Percentiles rank a stretch among this genome's conserved stretches.
Evolutionary conservation across 2,329 filamentous ascomycete species (phyloP).

Genomic region (Cytospora mali): DNA sequence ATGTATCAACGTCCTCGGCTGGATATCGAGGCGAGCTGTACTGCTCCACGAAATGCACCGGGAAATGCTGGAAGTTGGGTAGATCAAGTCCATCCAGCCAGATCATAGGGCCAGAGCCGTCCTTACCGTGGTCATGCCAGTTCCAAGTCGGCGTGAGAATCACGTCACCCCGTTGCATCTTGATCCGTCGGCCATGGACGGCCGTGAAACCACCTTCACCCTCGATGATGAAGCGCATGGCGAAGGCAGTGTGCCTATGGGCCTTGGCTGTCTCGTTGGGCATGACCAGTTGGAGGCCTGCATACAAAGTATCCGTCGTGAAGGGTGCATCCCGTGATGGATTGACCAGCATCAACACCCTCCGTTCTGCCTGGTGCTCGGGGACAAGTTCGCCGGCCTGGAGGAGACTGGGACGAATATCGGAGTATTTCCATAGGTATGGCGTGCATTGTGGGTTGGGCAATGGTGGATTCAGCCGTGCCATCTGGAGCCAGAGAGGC

Average conservation of each 20-base stretch:
- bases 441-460: constrained; percentile 47
- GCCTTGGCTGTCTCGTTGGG: constrained; percentile 55
- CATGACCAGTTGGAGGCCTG: constrained; percentile 56
- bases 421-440: constrained; percentile 38
- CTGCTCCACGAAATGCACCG: constrained; percentile 56
- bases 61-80: constrained; percentile 52
- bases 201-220: constrained; percentile 57
- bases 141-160: constrained; percentile 59
- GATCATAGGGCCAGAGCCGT: constrained; percentile 55
- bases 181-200: constrained; percentile 51
- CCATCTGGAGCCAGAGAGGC: constrained; percentile 51
- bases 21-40: constrained; percentile 47
- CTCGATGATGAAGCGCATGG: constrained; percentile 58
- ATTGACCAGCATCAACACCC: constrained; percentile 48
- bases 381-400: constrained; percentile 25
- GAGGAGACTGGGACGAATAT: constrained; percentile 38
- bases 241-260: constrained; percentile 57
- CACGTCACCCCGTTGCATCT: constrained; percentile 54
- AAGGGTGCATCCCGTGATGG: constrained; percentile 48
- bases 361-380: constrained; percentile 40
- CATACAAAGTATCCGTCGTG: constrained; percentile 59
- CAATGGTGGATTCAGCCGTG: constrained; percentile 44
- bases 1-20: constrained; percentile 42
- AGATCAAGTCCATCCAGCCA: constrained; percentile 60
- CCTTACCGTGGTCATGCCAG: constrained; percentile 60